These are phyloP conservation scores for Exophiala aquamarina DNA, from an alignment of 2,329 filamentous ascomycete genomes.

Conservation along the genomic window DNA sequence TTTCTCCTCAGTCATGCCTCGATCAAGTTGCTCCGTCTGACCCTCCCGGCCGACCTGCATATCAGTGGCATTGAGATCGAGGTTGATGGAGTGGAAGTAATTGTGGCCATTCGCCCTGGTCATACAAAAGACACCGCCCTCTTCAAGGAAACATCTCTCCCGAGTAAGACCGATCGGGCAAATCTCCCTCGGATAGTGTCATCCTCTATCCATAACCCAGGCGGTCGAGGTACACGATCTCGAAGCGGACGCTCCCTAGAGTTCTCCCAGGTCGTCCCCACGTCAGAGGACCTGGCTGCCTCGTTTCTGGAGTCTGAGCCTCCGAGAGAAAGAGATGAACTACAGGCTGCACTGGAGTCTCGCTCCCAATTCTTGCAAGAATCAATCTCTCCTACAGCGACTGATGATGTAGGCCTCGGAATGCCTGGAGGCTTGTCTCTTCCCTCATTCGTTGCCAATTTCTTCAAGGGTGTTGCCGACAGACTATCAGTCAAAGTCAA, in stretches of 20 bases:
- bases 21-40: conserved; percentile 74
- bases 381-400: conserved; percentile 48
- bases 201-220: conserved; percentile 29
- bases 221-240: conserved; percentile 20
- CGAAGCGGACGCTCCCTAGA: conserved; percentile 10
- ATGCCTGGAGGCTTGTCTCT: conserved; percentile 55
- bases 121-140: conserved; percentile 25
- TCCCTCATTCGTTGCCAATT: conserved; percentile 60
- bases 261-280: conserved; percentile 43
- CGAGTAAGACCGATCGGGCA: conserved; percentile 27
- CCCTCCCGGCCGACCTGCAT: conserved; percentile 84
- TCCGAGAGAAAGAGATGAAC: conserved; percentile 55
- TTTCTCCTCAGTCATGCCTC: conserved; percentile 52
- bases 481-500: conserved; percentile 55
- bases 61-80: conserved; percentile 80
- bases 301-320: conserved; percentile 62
- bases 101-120: conserved; percentile 19
- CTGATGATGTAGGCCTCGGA: conserved; percentile 52
- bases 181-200: conserved; percentile 25
- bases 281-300: conserved; percentile 58
- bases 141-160: conserved; percentile 49
- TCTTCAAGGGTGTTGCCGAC: conserved; percentile 59
- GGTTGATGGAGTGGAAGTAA: conserved; percentile 74
- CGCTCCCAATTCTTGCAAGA: conserved; percentile 53
- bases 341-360: conserved; percentile 57